Evolutionary conservation across 23 red algal species (phyloP).

Genomic region (Chondrus crispus): DNA sequence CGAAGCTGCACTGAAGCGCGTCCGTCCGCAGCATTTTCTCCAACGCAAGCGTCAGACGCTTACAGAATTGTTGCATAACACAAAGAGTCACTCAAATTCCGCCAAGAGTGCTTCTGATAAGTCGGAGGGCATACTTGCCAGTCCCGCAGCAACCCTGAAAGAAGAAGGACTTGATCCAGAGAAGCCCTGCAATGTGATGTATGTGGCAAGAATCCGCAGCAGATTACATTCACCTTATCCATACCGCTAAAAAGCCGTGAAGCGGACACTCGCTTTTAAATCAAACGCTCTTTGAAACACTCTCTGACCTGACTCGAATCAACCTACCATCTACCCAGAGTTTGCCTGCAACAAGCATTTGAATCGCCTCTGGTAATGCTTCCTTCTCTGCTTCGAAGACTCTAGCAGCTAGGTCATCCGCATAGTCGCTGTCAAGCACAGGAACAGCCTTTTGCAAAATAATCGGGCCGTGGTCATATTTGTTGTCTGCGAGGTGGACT

Average conservation of each 20-base stretch:
- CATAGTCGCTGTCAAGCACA: slow-evolving; percentile 70
- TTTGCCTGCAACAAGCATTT: slow-evolving; percentile 55
- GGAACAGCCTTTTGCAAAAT: slow-evolving; percentile 85
- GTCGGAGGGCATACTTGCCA: no score
- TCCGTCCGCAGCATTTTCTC: not conserved
- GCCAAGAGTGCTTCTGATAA: no score
- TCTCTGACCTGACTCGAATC: not conserved
- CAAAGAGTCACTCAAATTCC: no score
- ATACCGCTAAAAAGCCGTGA: no score
- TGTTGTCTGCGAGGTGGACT: slow-evolving; percentile 95
- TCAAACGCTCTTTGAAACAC: not conserved
- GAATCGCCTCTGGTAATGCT: slow-evolving; percentile 84
- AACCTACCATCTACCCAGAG: slow-evolving; percentile 56
- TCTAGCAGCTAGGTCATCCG: slow-evolving; percentile 63
- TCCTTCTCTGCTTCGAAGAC: slow-evolving; percentile 94
- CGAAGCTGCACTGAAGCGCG: no score
- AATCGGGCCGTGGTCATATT: slow-evolving; percentile 98
- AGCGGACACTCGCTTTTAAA: no score
- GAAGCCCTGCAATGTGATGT: no score
- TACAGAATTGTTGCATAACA: no score
- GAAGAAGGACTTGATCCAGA: no score
- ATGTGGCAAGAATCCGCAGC: no score
- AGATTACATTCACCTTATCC: no score
- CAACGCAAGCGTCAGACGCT: not conserved
- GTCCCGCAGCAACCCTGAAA: no score